phyloP scores from a whole-genome alignment of 352 stramenopile species.

The Phytophthora tentaculata region DNA sequence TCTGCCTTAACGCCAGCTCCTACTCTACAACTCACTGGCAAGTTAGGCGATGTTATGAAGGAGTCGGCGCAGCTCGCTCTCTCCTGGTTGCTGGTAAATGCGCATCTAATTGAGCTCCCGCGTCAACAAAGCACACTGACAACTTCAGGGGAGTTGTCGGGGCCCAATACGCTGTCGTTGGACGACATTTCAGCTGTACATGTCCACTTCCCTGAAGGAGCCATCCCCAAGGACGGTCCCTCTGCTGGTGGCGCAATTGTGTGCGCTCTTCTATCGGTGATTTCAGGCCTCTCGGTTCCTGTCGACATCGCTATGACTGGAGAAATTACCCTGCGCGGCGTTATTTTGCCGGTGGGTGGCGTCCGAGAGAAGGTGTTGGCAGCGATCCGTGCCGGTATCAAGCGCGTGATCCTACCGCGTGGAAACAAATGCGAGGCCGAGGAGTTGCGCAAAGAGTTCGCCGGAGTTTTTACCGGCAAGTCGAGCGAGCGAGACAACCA shows the following conservation, averaged over 20 bases:
- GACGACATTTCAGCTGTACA: conserved; percentile 79
- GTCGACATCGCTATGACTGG: conserved; percentile 90
- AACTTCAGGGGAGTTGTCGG: conserved; percentile 18
- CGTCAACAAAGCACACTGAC: conserved; percentile 1
- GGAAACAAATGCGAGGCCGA: conserved; percentile 80
- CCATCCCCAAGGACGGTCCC: conserved; percentile 90
- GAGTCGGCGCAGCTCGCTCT: conserved; percentile 87
- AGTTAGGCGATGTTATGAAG: conserved; percentile 90
- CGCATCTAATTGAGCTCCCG: conserved; percentile 59
- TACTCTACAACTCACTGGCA: conserved; percentile 71
- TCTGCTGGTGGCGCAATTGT: conserved; percentile 89
- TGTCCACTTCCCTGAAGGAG: conserved; percentile 90
- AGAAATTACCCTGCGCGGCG: conserved; percentile 86
- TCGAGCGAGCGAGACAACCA: conserved; percentile 24
- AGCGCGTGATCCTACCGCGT: conserved; percentile 76
- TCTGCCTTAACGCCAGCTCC: conserved; percentile 35
- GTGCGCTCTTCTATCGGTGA: conserved; percentile 82
- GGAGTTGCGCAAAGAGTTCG: conserved; percentile 72
- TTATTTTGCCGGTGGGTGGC: conserved; percentile 91
- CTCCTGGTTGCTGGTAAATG: conserved; percentile 80
- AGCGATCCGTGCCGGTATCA: conserved; percentile 86
- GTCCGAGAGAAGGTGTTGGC: conserved; percentile 92
- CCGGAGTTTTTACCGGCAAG: conserved; percentile 24
- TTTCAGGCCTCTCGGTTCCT: conserved; percentile 67
- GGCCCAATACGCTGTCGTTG: conserved; percentile 46